Evolutionary conservation across 768 basidiomycete species (phyloP).

Genomic region (Glaciozyma martinii): DNA sequence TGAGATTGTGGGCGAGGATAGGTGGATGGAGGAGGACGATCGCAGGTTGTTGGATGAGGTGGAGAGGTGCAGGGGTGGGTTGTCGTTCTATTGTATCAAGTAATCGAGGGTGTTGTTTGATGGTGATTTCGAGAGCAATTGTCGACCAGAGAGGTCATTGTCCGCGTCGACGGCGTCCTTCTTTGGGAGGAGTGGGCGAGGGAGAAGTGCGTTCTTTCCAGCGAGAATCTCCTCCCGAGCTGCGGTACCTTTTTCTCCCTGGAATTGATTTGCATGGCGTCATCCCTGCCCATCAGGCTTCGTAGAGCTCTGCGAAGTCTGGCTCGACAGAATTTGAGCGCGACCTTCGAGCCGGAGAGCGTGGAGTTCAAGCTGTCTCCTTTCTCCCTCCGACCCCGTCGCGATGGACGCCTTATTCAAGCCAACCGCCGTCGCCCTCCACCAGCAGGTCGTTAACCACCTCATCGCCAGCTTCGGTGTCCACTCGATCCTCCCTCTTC

Average conservation of each 20-base stretch:
- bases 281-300: too few species aligned
- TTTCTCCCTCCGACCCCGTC: background rate
- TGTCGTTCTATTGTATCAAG: constrained; percentile 62
- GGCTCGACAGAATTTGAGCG: too few species aligned
- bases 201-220: background rate
- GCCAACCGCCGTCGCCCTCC: background rate
- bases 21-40: constrained; percentile 70
- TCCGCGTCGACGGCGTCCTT: background rate
- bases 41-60: constrained; percentile 70
- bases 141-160: too few species aligned
- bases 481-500: too few species aligned
- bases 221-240: background rate
- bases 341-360: too few species aligned
- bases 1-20: constrained; percentile 48
- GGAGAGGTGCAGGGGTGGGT: constrained; percentile 66
- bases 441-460: background rate
- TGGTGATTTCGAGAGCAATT: too few species aligned
- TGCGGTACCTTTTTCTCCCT: background rate
- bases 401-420: background rate
- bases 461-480: too few species aligned
- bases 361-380: too few species aligned
- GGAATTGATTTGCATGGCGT: too few species aligned
- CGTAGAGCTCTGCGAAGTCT: too few species aligned
- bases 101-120: background rate
- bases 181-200: too few species aligned